Evolutionary conservation across 139 green algal species (phyloP), one percentile per base, ranked within the genome.

Genomic region (Yamagishiella unicocca): DNA sequence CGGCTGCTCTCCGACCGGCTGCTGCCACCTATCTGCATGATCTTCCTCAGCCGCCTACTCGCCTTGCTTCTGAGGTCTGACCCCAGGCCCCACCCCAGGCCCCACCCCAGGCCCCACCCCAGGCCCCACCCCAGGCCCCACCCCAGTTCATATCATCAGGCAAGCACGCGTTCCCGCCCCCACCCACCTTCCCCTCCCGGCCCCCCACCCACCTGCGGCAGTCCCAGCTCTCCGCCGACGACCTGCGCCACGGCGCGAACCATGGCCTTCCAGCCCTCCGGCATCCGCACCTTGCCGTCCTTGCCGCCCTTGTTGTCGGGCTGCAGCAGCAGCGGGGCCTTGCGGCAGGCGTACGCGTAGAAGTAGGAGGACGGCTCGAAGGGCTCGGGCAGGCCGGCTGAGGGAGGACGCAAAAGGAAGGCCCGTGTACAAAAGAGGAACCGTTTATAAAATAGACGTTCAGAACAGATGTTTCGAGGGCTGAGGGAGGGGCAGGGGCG

Each of bases 281-380:
- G 79, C 58, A 85, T 29, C n/a, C 79, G 61, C 42, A 25, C 79
- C 50, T 67, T 74, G 40, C 27, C 37, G 38, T 19, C 38, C 50
- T 19, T 6, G 58, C 54, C 14, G 37, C 25, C 27, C 2, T 38
- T 10, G 58, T 55, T 43, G 40, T 68, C 35, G 25, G 1, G 31
- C n/a, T 7, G 84, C 61, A 89, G 85, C 35, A 62, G 35, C 42
- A 89, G 50, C 46, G 76, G 76, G 37, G 37, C 67, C 46, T 54
- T 62, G 37, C 66, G 62, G 76, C 85, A 89, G 22, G 37, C 46
- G 85, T 89, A 89, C 4, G 76, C 77, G 35, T 77, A 89, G 38
- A 89, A 89, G 76, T 70, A 89, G 29, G 50, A 33, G 0, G 85
- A 71, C 10, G 76, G 64, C 3, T 82, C 61, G 10, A 76, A 85